These are phyloP conservation scores for Russula ochroleuca DNA, from an alignment of 768 basidiomycete genomes.

Conservation along the genomic window DNA sequence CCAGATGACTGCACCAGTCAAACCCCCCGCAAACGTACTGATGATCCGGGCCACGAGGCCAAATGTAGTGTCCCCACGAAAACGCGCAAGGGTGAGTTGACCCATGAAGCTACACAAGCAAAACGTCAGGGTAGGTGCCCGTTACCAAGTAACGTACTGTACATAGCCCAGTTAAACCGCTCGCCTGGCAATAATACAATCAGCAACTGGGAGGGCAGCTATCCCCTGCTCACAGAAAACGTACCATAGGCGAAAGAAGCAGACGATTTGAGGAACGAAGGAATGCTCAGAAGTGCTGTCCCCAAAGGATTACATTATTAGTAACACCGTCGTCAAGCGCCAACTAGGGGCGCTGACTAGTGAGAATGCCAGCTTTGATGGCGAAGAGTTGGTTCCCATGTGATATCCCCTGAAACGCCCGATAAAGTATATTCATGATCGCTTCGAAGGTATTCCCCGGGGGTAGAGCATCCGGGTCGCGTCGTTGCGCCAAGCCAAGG, in stretches of 20 bases:
- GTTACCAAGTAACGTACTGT: conserved; percentile 28
- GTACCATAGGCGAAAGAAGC: conserved; percentile 56
- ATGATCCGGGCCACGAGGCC: conserved; percentile 56
- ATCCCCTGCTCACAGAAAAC: conserved; percentile 28
- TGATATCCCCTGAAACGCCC: conserved; percentile 39
- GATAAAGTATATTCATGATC: conserved; percentile 46
- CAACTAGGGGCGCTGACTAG: conserved; percentile 37
- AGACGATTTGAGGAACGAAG: conserved; percentile 51
- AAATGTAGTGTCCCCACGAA: conserved; percentile 71
- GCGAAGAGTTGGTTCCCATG: conserved; percentile 65
- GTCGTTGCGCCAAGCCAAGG: conserved; percentile 50
- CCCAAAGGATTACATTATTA: not conserved
- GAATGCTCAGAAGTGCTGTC: conserved; percentile 54
- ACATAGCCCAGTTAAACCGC: conserved; percentile 70
- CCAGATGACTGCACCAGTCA: conserved; percentile 66
- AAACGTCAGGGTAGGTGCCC: not conserved
- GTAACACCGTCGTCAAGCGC: not conserved
- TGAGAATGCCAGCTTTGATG: conserved; percentile 63
- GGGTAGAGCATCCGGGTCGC: conserved; percentile 74
- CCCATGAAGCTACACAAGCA: conserved; percentile 56
- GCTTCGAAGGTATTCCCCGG: conserved; percentile 57
- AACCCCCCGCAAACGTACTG: conserved; percentile 61
- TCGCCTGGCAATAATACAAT: conserved; percentile 43
- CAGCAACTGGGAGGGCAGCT: not conserved
- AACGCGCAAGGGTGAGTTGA: conserved; percentile 65